Base-by-base conservation (phyloP, 2,329 filamentous ascomycete genomes). In the Neofusicoccum sp. region DNA sequence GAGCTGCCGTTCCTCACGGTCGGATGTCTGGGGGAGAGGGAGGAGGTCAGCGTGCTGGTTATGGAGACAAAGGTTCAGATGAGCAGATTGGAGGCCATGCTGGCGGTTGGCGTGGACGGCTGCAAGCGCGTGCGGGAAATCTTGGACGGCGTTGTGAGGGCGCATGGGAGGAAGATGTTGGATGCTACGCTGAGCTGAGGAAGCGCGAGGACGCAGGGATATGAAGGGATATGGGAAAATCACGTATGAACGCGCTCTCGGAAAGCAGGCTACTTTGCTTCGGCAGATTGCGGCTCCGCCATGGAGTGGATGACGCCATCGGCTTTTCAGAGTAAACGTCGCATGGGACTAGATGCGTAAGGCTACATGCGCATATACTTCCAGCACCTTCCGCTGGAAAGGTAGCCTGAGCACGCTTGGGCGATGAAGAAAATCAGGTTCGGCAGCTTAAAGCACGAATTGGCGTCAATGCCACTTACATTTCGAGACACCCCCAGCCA, bases 11-110 rank as follows among this genome's bases (percentile, higher is more conserved):
- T 89, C 67, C 73, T 98, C 66, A 98, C 93, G 0, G 86, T 97
- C 0, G 95, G 86, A 0, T 96, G 92, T 2, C 79, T 91, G 20
- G 89, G 90, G 1, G 83, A 81, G 5, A 86, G 82, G 49, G 90
- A 93, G 70, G 88, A 87, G 67, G 87, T 98, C 2, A 87, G 85
- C 2, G 89, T 93, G 6, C 76, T 96, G 64, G 84, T 93, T 11
- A 90, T 96, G 82, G 95, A 98, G 80, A 95, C 88, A 59, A 86
- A 91, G 49, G 88, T 96, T n/a, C 89, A 96, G 75, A 85, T 89
- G 64, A 83, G 83, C 61, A 84, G 92, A 61, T 72, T 98, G 62
- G 93, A 99, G 78, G 90, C 90, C 1, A 96, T 99, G 93, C 78
- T 99, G 67, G 91, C 90, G 0, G 91, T 96, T 1, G 93, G 89